phyloP scores from a whole-genome alignment of 148 eudicot genomes.

The Tetragonia tetragonoides region DNA sequence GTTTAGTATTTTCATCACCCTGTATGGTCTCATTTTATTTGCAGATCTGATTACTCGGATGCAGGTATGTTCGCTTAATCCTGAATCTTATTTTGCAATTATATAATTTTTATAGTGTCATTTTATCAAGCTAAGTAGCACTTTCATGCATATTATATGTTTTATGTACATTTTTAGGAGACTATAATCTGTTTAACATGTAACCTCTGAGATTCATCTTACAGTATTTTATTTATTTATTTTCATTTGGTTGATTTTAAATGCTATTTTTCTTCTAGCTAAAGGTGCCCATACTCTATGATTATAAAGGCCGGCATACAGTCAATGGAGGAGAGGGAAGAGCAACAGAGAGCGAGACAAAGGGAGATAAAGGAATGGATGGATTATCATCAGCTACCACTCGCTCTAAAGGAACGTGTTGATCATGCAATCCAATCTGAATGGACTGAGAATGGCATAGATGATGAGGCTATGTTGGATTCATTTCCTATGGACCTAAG shows the following conservation, averaged over 20 bases:
- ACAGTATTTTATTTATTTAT: too few species aligned
- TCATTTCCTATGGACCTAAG: slow-evolving; percentile 8
- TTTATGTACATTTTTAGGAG: too few species aligned
- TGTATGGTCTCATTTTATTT: not conserved
- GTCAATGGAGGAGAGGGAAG: slow-evolving; percentile 9
- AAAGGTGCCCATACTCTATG: not conserved
- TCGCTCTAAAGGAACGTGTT: slow-evolving; percentile 1
- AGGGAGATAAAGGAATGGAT: slow-evolving; percentile 9
- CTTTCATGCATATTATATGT: too few species aligned
- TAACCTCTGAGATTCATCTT: too few species aligned
- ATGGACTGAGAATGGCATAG: slow-evolving; percentile 3
- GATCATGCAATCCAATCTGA: slow-evolving; percentile 11
- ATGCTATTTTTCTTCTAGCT: slow-evolving; percentile 1
- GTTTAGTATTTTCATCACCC: not conserved
- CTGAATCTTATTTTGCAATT: not conserved
- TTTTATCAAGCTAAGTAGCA: too few species aligned
- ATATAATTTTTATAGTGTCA: not conserved
- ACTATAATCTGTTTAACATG: too few species aligned
- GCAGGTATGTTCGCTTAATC: not conserved
- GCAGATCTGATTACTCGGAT: slow-evolving; percentile 4
- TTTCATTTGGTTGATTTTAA: not conserved
- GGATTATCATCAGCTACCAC: slow-evolving; percentile 16
- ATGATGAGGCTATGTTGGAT: slow-evolving; percentile 7
- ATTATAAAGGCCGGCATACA: slow-evolving; percentile 15
- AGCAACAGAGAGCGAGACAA: not conserved